Evolutionary conservation across 2,329 filamentous ascomycete species (phyloP), one percentile per base, ranked within the genome.

Genomic region (Botrytis aclada): DNA sequence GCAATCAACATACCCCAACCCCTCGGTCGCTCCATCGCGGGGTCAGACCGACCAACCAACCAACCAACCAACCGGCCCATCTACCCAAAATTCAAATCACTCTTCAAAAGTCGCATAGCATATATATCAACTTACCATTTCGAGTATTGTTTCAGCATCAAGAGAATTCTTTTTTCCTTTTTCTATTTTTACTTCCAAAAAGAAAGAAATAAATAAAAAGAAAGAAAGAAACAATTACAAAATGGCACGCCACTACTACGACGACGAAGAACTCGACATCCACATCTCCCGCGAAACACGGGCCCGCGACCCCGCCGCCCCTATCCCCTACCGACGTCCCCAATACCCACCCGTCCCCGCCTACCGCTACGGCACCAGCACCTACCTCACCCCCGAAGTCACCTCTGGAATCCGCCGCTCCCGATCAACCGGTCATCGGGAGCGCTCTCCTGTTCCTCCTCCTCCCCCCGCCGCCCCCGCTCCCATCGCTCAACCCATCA

Each of bases 221-320:
- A 54, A 34, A 25, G 8, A 77, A 76, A 43, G 75, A 75, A 76
- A 82, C 78, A 61, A 75, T n/a, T n/a, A n/a, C n/a, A 85, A 84
- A 54, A 67, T 67, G 64, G 64, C 64, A 39, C 37, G 64, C 14
- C 45, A 56, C 78, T 83, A 85, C 71, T 83, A 85, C 72, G 84
- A 86, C 75, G 86, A 89, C 47, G 87, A 88, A 43, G 88, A 89
- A 64, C 77, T 88, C 69, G 85, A 89, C 77, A 83, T 89, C 76
- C 86, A 82, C 62, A 71, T 74, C 39, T 82, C 82, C 70, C 82
- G 79, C 73, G 64, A 67, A 54, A 67, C 64, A 37, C 64, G 64
- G 14, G 84, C 83, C 54, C 74, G 77, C 22, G 69, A 64, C 73
- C 76, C 43, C 81, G 82, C 72, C 84, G 82, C 75, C 82, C 86